Base-by-base conservation (phyloP, 495 filamentous ascomycete species). In the Neurospora tetraspora region DNA sequence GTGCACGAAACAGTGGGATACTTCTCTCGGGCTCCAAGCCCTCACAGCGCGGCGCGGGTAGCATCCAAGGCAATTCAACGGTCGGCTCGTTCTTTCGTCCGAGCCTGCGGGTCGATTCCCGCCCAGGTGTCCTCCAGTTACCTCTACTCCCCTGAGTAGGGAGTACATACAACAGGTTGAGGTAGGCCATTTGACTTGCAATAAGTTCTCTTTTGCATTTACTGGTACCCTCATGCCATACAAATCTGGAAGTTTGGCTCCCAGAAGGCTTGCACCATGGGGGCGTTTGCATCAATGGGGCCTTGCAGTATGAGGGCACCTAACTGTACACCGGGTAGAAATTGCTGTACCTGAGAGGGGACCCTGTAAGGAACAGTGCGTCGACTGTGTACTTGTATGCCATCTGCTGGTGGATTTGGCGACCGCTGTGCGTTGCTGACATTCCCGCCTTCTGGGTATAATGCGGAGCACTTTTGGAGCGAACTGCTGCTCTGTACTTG, bases 61-160 rank as follows among this genome's bases (percentile, higher is more conserved):
- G 59, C 53, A 69, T 38, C 36, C 37, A 39, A 69, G 39, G 47
- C 71, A 69, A 69, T 23, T 73, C 75, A 78, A 76, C 73, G 75
- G 78, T 80, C 78, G 78, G 78, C 77, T 69, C 79, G 77, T 79
- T 80, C 45, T 74, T 79, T 80, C 79, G 76, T 78, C 78, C 78
- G 78, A 80, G 78, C 71, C 73, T 75, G 75, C 74, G 77, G 12
- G 53, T 65, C 27, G 53, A 34, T 65, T 34, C 2, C 5, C 53
- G 23, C 27, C 20, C 53, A 61, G 11, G 23, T 61, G 23, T 61
- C 27, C 12, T 31, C 53, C 12, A 65, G 53, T 65, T 34, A 16
- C 14, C 20, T 59, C 45, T 59, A 65, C 53, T 16, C 53, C 53
- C 23, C 12, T 65, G 27, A 65, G 14, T 18, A 65, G 53, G 53